Evolutionary conservation across 768 basidiomycete genomes (phyloP).

Genomic region (Boletus reticuloceps): DNA sequence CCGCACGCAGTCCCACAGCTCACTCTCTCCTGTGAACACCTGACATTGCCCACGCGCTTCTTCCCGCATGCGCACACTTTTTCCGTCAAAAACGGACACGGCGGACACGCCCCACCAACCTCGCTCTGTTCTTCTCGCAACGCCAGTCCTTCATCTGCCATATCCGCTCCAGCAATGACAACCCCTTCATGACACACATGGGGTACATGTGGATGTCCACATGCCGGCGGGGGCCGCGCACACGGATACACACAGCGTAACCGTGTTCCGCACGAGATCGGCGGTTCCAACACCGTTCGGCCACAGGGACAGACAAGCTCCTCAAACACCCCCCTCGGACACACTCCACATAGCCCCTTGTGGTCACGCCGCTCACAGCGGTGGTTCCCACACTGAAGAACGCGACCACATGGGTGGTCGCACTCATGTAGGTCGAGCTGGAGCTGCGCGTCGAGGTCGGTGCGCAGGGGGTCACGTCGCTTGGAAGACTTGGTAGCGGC

Average conservation of each 20-base stretch:
- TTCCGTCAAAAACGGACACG: constrained; percentile 77
- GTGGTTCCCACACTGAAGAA: constrained; percentile 75
- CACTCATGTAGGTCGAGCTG: constrained; percentile 75
- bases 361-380: constrained; percentile 81
- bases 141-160: constrained; percentile 24
- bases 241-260: constrained; percentile 84
- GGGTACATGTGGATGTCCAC: constrained; percentile 76
- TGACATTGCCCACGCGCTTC: constrained; percentile 71
- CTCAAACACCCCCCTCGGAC: constrained; percentile 87
- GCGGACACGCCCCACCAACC: constrained; percentile 56
- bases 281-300: constrained; percentile 83
- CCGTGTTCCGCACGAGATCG: constrained; percentile 81
- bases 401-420: constrained; percentile 74
- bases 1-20: constrained; percentile 83
- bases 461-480: constrained; percentile 29
- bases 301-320: constrained; percentile 88
- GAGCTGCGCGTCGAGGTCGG: constrained; percentile 17
- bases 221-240: constrained; percentile 60
- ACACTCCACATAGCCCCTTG: constrained; percentile 75
- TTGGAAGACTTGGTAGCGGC: constrained; percentile 54
- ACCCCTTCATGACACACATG: constrained; percentile 83
- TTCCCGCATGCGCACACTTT: constrained; percentile 91
- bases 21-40: constrained; percentile 78
- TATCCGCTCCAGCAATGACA: constrained; percentile 27
- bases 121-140: background rate